These are phyloP conservation scores for Candida gigantensis DNA, from an alignment of 1,139 yeast species.

Conservation along the genomic window DNA sequence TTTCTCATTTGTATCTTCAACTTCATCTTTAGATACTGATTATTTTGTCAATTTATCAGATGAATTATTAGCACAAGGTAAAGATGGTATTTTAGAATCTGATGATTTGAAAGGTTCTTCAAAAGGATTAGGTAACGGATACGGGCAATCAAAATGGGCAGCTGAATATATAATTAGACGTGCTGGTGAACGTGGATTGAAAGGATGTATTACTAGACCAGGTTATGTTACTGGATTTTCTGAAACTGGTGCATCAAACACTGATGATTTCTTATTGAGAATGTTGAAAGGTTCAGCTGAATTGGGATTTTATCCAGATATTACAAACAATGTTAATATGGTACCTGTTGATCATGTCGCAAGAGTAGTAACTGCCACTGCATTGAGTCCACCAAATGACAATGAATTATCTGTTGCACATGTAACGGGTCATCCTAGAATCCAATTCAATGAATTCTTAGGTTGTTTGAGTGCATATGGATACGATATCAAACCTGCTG, in stretches of 20 bases:
- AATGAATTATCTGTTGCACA: slow-evolving; percentile 74
- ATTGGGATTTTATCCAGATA: slow-evolving; percentile 82
- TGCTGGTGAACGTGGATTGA: slow-evolving; percentile 85
- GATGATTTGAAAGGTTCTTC: slow-evolving; percentile 84
- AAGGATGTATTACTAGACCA: slow-evolving; percentile 90
- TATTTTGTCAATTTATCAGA: slow-evolving; percentile 80
- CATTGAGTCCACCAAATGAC: slow-evolving; percentile 68
- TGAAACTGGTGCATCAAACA: slow-evolving; percentile 81
- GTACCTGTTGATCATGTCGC: slow-evolving; percentile 99
- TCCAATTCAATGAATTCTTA: slow-evolving; percentile 73
- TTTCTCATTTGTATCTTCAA: slow-evolving; percentile 92
- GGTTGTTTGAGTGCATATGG: slow-evolving; percentile 69
- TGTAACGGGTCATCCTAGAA: slow-evolving; percentile 96
- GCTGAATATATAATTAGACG: slow-evolving; percentile 85
- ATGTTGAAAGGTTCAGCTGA: slow-evolving; percentile 94
- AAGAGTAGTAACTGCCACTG: slow-evolving; percentile 79
- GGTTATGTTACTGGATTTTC: slow-evolving; percentile 94
- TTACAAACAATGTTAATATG: slow-evolving; percentile 86
- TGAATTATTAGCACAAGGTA: slow-evolving; percentile 61
- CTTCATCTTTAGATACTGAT: slow-evolving; percentile 86
- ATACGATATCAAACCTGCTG: slow-evolving; percentile 59
- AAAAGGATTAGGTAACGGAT: slow-evolving; percentile 83
- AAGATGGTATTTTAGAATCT: slow-evolving; percentile 72
- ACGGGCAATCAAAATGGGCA: slow-evolving; percentile 98
- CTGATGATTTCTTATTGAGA: slow-evolving; percentile 93